phyloP scores from a whole-genome alignment of 805 yeast species.

The Metschnikowia hibisci region DNA sequence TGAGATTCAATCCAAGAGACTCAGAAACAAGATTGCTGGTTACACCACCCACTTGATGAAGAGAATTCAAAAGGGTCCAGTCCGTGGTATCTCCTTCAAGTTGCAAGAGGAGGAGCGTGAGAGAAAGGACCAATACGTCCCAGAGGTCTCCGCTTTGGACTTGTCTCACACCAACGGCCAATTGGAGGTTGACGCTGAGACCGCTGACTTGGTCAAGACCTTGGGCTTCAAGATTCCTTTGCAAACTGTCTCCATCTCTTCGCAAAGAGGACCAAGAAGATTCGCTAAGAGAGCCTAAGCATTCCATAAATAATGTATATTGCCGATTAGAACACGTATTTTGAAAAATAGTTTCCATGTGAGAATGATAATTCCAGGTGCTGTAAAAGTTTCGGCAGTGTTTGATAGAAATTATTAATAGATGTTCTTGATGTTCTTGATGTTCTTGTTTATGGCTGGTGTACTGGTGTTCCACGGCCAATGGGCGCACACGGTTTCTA shows the following conservation, averaged over 20 bases:
- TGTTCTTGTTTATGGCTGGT: slow-evolving; percentile 4
- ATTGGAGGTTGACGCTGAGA: slow-evolving; percentile 95
- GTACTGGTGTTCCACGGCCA: slow-evolving; percentile 16
- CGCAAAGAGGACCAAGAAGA: slow-evolving; percentile 88
- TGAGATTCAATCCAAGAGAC: slow-evolving; percentile 98
- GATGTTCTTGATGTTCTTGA: too few species aligned
- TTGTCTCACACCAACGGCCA: slow-evolving; percentile 93
- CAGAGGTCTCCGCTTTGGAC: slow-evolving; percentile 99
- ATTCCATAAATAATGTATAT: slow-evolving; percentile 20
- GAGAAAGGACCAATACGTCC: slow-evolving; percentile 99
- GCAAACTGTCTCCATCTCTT: slow-evolving; percentile 79
- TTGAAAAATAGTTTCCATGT: too few species aligned
- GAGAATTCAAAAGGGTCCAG: slow-evolving; percentile 99
- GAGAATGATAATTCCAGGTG: too few species aligned
- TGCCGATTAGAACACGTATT: slow-evolving; percentile 10
- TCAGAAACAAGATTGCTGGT: slow-evolving; percentile 99
- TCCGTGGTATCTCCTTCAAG: slow-evolving; percentile 99
- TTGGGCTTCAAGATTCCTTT: slow-evolving; percentile 87
- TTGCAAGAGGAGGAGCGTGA: slow-evolving; percentile 99
- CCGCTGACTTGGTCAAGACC: slow-evolving; percentile 90
- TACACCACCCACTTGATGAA: slow-evolving; percentile 99
- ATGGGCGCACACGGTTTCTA: slow-evolving; percentile 15
- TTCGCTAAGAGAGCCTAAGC: slow-evolving; percentile 83
- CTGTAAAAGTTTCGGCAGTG: too few species aligned
- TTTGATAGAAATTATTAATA: too few species aligned